phyloP scores from a whole-genome alignment of 129 eudicot species.

The Oenanthe sinensis region DNA sequence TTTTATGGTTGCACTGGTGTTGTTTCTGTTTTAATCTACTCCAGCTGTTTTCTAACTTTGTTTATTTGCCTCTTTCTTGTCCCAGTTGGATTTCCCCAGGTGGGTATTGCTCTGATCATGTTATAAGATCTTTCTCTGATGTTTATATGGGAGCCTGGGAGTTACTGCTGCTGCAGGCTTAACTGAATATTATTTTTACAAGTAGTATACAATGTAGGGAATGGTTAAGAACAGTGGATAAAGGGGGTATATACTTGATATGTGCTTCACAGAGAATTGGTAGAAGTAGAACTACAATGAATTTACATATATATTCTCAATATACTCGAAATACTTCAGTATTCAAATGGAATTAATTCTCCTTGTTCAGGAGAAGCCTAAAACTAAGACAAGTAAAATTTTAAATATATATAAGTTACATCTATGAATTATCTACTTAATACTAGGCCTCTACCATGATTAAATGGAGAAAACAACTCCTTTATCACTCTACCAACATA shows the following conservation, averaged over 20 bases:
- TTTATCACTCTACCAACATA: background rate
- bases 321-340: background rate
- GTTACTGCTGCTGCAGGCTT: background rate
- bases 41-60: background rate
- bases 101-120: conserved; percentile 32
- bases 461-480: background rate
- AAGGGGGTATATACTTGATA: background rate
- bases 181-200: background rate
- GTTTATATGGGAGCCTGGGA: conserved; percentile 13
- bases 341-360: too few species aligned
- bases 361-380: background rate
- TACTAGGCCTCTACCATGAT: background rate
- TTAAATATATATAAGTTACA: background rate
- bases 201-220: background rate
- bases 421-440: background rate
- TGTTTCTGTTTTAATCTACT: background rate
- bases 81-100: conserved; percentile 95
- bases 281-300: background rate
- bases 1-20: background rate
- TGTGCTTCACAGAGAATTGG: background rate
- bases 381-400: background rate
- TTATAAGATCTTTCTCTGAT: conserved; percentile 6
- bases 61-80: conserved; percentile 12
- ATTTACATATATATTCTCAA: background rate
- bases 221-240: background rate